Conservation (phyloP, 805 yeast species). For the Metschnikowia reukaufii region DNA sequence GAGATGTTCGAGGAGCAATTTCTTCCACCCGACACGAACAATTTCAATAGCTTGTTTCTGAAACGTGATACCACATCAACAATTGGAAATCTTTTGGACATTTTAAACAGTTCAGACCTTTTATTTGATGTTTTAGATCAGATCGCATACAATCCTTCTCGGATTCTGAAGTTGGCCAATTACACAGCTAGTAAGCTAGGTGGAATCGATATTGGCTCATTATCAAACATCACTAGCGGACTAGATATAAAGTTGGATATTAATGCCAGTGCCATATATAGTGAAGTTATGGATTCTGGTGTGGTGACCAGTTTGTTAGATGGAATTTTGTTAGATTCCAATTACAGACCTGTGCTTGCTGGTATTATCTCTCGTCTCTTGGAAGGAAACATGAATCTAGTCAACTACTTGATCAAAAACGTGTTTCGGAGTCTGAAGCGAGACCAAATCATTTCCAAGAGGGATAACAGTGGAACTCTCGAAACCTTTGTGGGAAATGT, state of each 20-base stretch:
- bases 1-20: conserved; percentile 10
- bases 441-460: conserved; percentile 11
- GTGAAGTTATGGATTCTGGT: conserved; percentile 34
- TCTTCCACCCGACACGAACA: conserved; percentile 15
- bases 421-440: conserved; percentile 25
- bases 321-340: conserved; percentile 37
- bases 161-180: conserved; percentile 33
- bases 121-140: conserved; percentile 37
- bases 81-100: conserved; percentile 24
- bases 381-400: conserved; percentile 29
- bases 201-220: conserved; percentile 13
- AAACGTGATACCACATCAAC: conserved; percentile 25
- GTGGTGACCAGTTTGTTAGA: conserved; percentile 34
- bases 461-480: conserved; percentile 25
- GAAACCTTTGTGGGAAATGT: conserved; percentile 30
- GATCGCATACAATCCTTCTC: conserved; percentile 30
- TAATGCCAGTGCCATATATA: conserved; percentile 23
- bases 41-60: conserved; percentile 10
- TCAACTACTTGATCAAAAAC: conserved; percentile 24
- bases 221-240: conserved; percentile 9
- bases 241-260: conserved; percentile 19
- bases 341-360: conserved; percentile 33
- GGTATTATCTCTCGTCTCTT: conserved; percentile 32
- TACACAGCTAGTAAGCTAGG: conserved; percentile 26
- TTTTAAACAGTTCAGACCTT: conserved; percentile 35